Evolutionary conservation across 768 basidiomycete genomes (phyloP).

Genomic region (Amanita jacksonii): DNA sequence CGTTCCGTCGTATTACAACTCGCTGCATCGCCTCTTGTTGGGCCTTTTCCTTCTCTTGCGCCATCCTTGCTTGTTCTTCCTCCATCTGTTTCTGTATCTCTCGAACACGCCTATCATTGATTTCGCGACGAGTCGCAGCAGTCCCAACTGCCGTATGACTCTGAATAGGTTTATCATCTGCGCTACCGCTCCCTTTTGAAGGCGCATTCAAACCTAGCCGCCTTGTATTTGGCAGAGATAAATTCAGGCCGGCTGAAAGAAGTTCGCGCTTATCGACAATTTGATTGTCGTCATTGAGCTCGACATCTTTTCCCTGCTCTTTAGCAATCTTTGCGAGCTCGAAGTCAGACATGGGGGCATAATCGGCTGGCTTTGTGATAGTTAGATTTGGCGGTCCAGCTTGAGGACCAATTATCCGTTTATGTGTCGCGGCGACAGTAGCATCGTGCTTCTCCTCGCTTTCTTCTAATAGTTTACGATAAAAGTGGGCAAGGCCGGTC

Average conservation of each 20-base stretch:
- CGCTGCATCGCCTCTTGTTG: slow-evolving; percentile 61
- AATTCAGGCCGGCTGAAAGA: slow-evolving; percentile 84
- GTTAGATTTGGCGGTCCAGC: slow-evolving; percentile 58
- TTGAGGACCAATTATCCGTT: slow-evolving; percentile 54
- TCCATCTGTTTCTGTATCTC: slow-evolving; percentile 76
- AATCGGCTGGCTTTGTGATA: slow-evolving; percentile 63
- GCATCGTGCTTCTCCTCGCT: slow-evolving; percentile 79
- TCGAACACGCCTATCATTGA: slow-evolving; percentile 71
- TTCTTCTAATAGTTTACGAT: slow-evolving; percentile 67
- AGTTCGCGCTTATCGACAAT: slow-evolving; percentile 95
- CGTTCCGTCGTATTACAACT: slow-evolving; percentile 66
- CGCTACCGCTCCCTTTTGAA: slow-evolving; percentile 13
- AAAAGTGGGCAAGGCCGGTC: slow-evolving; percentile 83
- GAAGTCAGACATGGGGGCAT: slow-evolving; percentile 55
- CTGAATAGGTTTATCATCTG: slow-evolving; percentile 25
- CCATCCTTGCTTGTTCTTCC: slow-evolving; percentile 55
- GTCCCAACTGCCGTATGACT: slow-evolving; percentile 74
- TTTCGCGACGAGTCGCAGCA: slow-evolving; percentile 72
- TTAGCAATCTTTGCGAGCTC: slow-evolving; percentile 64
- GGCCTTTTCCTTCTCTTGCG: slow-evolving; percentile 43
- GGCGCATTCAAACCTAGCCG: slow-evolving; percentile 40
- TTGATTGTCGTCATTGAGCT: slow-evolving; percentile 95
- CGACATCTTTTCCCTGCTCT: slow-evolving; percentile 74
- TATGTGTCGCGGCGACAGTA: slow-evolving; percentile 69
- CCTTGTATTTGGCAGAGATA: slow-evolving; percentile 76